Conservation (phyloP, 768 basidiomycete species). For the Phanerochaete sordida region DNA sequence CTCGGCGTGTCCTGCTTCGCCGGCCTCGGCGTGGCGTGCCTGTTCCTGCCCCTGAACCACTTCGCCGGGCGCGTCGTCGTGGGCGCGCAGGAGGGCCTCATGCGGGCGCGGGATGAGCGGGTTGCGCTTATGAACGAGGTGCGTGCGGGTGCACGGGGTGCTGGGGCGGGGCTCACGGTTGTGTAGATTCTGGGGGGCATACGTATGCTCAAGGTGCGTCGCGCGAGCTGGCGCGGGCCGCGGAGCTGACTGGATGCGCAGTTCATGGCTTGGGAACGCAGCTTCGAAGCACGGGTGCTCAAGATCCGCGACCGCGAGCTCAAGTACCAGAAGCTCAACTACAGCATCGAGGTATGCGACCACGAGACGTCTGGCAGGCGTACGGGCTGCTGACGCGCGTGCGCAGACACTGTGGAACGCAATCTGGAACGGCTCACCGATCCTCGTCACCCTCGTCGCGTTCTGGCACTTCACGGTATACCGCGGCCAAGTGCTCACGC, state of each 20-base stretch:
- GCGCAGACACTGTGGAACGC: conserved; percentile 44
- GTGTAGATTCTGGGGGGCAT: conserved; percentile 74
- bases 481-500: conserved; percentile 64
- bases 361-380: background rate
- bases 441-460: conserved; percentile 47
- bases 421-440: conserved; percentile 49
- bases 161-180: background rate
- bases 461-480: conserved; percentile 69
- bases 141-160: conserved; percentile 8
- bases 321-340: conserved; percentile 81
- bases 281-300: conserved; percentile 73
- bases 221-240: background rate
- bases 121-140: conserved; percentile 90
- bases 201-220: conserved; percentile 74
- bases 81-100: conserved; percentile 75
- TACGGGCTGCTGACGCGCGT: background rate
- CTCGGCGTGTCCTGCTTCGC: conserved; percentile 77
- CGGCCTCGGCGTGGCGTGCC: conserved; percentile 72
- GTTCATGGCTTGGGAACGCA: conserved; percentile 97
- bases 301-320: conserved; percentile 78
- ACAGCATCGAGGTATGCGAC: conserved; percentile 82
- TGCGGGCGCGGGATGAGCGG: conserved; percentile 90
- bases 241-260: conserved; percentile 19
- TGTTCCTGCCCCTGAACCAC: conserved; percentile 73
- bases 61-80: conserved; percentile 79